Percentiles rank a stretch among this genome's conserved stretches.
phyloP scores from a whole-genome alignment of 2,329 filamentous ascomycete genomes.

The Xylaria arbuscula region DNA sequence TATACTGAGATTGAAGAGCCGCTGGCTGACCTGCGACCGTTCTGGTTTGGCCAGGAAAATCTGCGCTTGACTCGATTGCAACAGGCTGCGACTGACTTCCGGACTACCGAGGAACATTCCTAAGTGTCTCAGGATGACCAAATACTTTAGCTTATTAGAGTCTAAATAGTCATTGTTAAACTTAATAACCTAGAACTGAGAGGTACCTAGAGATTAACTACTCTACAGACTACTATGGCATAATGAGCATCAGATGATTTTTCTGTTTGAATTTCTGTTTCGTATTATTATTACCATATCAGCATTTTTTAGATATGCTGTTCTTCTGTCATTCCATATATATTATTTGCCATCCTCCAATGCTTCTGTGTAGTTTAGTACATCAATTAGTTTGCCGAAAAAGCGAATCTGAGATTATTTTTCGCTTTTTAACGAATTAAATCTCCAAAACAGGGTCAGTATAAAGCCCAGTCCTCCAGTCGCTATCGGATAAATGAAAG shows the following conservation, averaged over 20 bases:
- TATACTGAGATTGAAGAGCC: slow-evolving; percentile 53
- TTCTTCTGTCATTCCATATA: too few species aligned
- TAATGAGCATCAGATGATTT: too few species aligned
- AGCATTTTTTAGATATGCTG: too few species aligned
- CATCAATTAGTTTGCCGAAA: not conserved
- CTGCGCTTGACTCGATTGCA: slow-evolving; percentile 45
- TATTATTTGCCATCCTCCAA: too few species aligned
- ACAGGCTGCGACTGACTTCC: slow-evolving; percentile 41
- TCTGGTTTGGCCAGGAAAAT: slow-evolving; percentile 52
- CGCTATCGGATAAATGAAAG: slow-evolving; percentile 20
- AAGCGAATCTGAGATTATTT: not conserved
- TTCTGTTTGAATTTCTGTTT: too few species aligned
- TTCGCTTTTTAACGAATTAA: slow-evolving; percentile 10
- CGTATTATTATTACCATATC: too few species aligned
- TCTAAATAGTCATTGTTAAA: not conserved
- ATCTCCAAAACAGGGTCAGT: slow-evolving; percentile 11
- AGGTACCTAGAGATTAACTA: too few species aligned
- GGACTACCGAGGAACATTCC: not conserved
- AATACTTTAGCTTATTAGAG: not conserved
- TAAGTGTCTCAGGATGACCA: not conserved
- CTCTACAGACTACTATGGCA: too few species aligned
- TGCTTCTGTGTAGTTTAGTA: too few species aligned
- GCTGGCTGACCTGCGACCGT: slow-evolving; percentile 37
- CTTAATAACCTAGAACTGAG: too few species aligned
- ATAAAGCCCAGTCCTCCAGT: slow-evolving; percentile 13